phyloP scores from a whole-genome alignment of 768 basidiomycete genomes.

The Asterophora parasitica region DNA sequence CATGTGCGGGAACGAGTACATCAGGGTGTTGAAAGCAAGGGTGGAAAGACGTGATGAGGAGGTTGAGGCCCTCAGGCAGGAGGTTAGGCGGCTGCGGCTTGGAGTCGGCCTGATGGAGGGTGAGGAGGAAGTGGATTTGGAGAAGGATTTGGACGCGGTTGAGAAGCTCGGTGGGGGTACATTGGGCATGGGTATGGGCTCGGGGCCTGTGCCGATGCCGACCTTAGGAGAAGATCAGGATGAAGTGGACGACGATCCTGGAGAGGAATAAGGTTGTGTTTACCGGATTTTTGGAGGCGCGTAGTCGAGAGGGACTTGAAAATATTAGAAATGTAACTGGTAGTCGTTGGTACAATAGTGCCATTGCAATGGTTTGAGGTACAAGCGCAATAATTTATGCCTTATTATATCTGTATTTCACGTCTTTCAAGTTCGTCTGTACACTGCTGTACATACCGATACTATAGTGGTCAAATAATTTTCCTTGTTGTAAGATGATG shows the following conservation, averaged over 20 bases:
- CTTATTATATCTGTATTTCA: neutral
- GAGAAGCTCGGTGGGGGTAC: constrained; percentile 29
- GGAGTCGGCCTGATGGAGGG: constrained; percentile 25
- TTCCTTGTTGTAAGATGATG: too few relatives aligned
- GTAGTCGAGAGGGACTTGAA: neutral
- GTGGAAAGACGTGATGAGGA: constrained; percentile 80
- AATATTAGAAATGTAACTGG: too few relatives aligned
- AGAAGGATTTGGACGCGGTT: constrained; percentile 54
- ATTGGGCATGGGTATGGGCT: constrained; percentile 6
- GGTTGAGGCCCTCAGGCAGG: constrained; percentile 60
- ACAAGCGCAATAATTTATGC: too few relatives aligned
- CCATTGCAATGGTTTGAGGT: too few relatives aligned
- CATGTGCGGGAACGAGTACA: constrained; percentile 87
- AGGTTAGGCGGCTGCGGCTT: constrained; percentile 56
- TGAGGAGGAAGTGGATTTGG: constrained; percentile 44
- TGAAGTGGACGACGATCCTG: constrained; percentile 15
- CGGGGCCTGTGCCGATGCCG: constrained; percentile 1
- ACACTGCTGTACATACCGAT: too few relatives aligned
- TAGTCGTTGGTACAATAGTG: too few relatives aligned
- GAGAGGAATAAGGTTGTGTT: constrained; percentile 2
- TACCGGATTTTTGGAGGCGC: neutral
- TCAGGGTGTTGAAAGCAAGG: constrained; percentile 69
- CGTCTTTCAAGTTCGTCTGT: too few relatives aligned
- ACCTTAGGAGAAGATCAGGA: constrained; percentile 14
- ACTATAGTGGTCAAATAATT: too few relatives aligned